Conservation (phyloP, 805 yeast species). For the Barnettozyma californica region DNA sequence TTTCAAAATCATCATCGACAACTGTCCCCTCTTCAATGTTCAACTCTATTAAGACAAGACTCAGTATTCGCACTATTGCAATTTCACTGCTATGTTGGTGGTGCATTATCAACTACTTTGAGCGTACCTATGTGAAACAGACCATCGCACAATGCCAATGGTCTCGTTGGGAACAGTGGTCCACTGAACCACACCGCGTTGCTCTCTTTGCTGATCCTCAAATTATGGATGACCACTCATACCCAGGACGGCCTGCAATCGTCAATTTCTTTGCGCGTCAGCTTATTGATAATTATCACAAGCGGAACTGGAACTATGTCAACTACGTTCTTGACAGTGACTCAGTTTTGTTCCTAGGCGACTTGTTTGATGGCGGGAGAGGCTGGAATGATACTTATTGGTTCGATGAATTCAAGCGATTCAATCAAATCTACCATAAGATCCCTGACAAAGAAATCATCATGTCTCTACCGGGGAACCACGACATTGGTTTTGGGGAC, state of each 20-base stretch:
- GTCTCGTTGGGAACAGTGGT: slow-evolving; percentile 65
- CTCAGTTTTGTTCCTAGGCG: slow-evolving; percentile 78
- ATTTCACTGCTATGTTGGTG: slow-evolving; percentile 35
- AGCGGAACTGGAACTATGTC: slow-evolving; percentile 61
- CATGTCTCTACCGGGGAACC: slow-evolving; percentile 80
- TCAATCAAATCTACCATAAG: slow-evolving; percentile 58
- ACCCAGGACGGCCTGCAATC: slow-evolving; percentile 59
- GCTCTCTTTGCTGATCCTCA: slow-evolving; percentile 90
- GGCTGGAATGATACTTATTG: slow-evolving; percentile 72
- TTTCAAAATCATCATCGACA: slow-evolving; percentile 1
- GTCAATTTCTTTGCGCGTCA: slow-evolving; percentile 51
- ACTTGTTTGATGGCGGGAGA: slow-evolving; percentile 91
- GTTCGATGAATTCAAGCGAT: slow-evolving; percentile 67
- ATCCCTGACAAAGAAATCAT: slow-evolving; percentile 39
- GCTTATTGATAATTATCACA: slow-evolving; percentile 74
- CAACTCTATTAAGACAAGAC: background rate
- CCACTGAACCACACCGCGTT: slow-evolving; percentile 40
- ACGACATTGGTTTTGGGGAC: slow-evolving; percentile 91
- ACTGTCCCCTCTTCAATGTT: background rate
- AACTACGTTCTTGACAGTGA: slow-evolving; percentile 65
- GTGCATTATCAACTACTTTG: slow-evolving; percentile 44
- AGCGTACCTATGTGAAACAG: slow-evolving; percentile 42
- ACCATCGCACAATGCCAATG: slow-evolving; percentile 51
- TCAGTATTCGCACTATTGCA: slow-evolving; percentile 11
- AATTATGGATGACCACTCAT: slow-evolving; percentile 81